A percentile compares a stretch with the other conserved stretches of the same genome.
Evolutionary conservation across 306 rosid genomes (phyloP).

Genomic region (Citrullus mucosospermus): DNA sequence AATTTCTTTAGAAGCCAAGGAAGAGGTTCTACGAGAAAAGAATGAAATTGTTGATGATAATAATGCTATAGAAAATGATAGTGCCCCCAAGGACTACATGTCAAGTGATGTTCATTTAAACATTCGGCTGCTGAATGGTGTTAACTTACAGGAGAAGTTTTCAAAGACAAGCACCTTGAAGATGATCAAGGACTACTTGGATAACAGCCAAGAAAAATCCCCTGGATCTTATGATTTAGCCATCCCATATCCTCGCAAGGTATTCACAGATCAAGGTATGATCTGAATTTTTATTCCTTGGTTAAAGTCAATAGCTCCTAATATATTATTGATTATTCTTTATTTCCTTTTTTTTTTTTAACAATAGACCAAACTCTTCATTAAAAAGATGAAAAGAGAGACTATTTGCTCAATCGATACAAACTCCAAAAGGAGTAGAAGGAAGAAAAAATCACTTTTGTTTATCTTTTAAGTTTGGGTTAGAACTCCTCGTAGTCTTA

Average conservation of each 20-base stretch:
- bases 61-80: constrained; percentile 7
- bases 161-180: constrained; percentile 29
- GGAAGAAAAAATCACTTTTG: no score
- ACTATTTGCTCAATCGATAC: no score
- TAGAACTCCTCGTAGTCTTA: no score
- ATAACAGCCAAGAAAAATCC: constrained; percentile 17
- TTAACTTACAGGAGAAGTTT: constrained; percentile 33
- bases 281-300: background rate
- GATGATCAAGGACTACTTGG: constrained; percentile 32
- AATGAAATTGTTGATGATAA: constrained; percentile 12
- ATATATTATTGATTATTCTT: background rate
- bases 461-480: no score
- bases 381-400: no score
- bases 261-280: constrained; percentile 33
- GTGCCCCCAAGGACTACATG: background rate
- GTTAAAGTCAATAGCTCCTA: background rate
- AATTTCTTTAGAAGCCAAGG: constrained; percentile 9
- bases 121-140: constrained; percentile 33
- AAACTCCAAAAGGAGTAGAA: no score
- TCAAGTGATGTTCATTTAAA: constrained; percentile 30
- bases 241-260: constrained; percentile 49
- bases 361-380: no score
- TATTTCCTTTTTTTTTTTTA: background rate
- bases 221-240: constrained; percentile 42
- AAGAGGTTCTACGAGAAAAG: constrained; percentile 5